These are phyloP conservation scores for Myriosclerotinia duriaeana DNA, from an alignment of 2,329 filamentous ascomycete genomes.

Conservation along the genomic window DNA sequence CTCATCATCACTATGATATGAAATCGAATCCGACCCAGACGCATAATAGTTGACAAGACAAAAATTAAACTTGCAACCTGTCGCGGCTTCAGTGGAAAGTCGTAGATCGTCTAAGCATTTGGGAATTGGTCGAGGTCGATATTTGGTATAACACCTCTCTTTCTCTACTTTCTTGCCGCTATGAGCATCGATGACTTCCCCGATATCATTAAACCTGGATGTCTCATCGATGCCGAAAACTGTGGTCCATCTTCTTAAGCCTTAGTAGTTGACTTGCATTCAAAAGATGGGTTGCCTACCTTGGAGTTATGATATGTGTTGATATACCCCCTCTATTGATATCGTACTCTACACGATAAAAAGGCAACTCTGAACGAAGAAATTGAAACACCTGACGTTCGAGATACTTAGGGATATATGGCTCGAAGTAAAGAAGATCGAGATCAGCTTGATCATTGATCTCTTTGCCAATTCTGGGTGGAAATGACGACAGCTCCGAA, in stretches of 20 bases:
- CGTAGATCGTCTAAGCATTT: constrained; percentile 65
- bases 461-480: constrained; percentile 51
- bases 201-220: constrained; percentile 54
- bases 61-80: constrained; percentile 71
- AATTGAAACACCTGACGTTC: constrained; percentile 66
- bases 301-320: constrained; percentile 58
- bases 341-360: constrained; percentile 72
- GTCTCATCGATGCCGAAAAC: constrained; percentile 63
- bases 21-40: constrained; percentile 72
- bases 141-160: constrained; percentile 56
- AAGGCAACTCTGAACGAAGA: constrained; percentile 68
- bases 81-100: constrained; percentile 62
- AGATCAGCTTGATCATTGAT: constrained; percentile 70
- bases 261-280: constrained; percentile 34
- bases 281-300: constrained; percentile 38
- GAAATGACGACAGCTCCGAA: constrained; percentile 47
- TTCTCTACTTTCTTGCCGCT: constrained; percentile 44
- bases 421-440: constrained; percentile 73
- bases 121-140: constrained; percentile 68
- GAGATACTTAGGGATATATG: constrained; percentile 61
- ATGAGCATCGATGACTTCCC: constrained; percentile 48
- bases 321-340: constrained; percentile 65
- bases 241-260: constrained; percentile 59
- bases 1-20: constrained; percentile 80
- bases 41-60: constrained; percentile 82